phyloP scores from a whole-genome alignment of 2,329 filamentous ascomycete genomes.

The Cryphonectria naterciae region DNA sequence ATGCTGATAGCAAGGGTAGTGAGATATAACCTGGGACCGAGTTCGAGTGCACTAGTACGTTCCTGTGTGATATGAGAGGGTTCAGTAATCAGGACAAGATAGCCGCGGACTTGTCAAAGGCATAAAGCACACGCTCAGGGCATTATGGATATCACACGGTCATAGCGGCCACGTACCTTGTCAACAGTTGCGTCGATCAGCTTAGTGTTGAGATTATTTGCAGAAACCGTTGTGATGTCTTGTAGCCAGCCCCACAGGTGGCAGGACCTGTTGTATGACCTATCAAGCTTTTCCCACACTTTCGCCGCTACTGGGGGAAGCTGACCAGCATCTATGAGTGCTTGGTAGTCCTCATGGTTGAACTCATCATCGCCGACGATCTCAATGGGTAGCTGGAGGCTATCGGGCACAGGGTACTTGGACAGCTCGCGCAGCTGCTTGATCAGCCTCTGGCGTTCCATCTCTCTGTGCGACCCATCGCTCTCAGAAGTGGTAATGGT shows the following conservation, averaged over 20 bases:
- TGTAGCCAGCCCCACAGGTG: slow-evolving; percentile 73
- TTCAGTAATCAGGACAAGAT: neutral
- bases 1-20: slow-evolving; percentile 27
- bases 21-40: slow-evolving; percentile 24
- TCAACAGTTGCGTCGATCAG: slow-evolving; percentile 55
- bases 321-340: slow-evolving; percentile 44
- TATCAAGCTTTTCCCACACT: slow-evolving; percentile 37
- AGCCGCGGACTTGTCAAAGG: neutral
- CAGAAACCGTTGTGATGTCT: slow-evolving; percentile 68
- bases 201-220: slow-evolving; percentile 69
- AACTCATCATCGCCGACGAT: slow-evolving; percentile 53
- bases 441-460: slow-evolving; percentile 32
- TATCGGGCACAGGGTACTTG: slow-evolving; percentile 42
- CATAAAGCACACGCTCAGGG: neutral
- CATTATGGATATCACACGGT: neutral
- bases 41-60: slow-evolving; percentile 21
- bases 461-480: neutral
- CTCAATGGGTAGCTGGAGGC: slow-evolving; percentile 59
- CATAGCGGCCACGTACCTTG: slow-evolving; percentile 7
- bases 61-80: slow-evolving; percentile 2
- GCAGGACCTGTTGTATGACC: slow-evolving; percentile 63
- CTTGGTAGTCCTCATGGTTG: slow-evolving; percentile 40
- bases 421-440: slow-evolving; percentile 42
- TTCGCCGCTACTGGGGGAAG: slow-evolving; percentile 55
- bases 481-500: neutral